Evolutionary conservation across 108 stramenopile species (phyloP).

Genomic region (Pseudonitzschia multistriata): DNA sequence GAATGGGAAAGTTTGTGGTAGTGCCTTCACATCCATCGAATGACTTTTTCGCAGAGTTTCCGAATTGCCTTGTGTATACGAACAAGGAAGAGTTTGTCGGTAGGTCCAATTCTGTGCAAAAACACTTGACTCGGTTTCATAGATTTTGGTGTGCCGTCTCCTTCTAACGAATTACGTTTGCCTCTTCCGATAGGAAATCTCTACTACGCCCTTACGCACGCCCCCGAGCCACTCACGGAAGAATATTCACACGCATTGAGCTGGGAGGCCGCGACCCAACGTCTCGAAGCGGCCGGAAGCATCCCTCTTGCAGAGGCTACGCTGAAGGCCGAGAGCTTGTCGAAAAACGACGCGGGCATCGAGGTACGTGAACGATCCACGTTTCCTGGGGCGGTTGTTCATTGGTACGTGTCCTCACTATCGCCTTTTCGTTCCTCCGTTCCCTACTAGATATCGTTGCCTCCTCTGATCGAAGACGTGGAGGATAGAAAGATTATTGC

Average conservation of each 20-base stretch:
- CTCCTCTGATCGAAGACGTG: slow-evolving; percentile 68
- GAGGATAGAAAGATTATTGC: slow-evolving; percentile 49
- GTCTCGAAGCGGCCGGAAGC: slow-evolving; percentile 65
- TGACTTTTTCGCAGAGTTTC: slow-evolving; percentile 85
- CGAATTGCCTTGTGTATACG: slow-evolving; percentile 80
- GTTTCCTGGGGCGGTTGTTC: not conserved
- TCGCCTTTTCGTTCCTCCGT: not conserved
- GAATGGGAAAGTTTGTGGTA: slow-evolving; percentile 92
- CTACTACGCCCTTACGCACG: slow-evolving; percentile 81
- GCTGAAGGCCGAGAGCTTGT: slow-evolving; percentile 48
- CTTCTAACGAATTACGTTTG: not conserved
- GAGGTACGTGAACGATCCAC: slow-evolving; percentile 43
- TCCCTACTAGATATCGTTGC: slow-evolving; percentile 60
- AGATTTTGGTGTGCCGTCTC: not conserved
- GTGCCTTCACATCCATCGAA: slow-evolving; percentile 62
- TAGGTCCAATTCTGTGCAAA: slow-evolving; percentile 34
- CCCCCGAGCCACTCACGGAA: slow-evolving; percentile 73
- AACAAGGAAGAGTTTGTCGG: slow-evolving; percentile 82
- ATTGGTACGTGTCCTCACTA: not conserved
- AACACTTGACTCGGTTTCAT: not conserved
- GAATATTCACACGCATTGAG: slow-evolving; percentile 61
- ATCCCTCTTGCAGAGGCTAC: slow-evolving; percentile 68
- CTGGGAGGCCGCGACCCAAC: slow-evolving; percentile 87
- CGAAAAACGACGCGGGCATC: slow-evolving; percentile 56
- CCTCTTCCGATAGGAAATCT: slow-evolving; percentile 49